phyloP scores from a whole-genome alignment of 768 basidiomycete genomes.

The Pisolithus tinctorius region DNA sequence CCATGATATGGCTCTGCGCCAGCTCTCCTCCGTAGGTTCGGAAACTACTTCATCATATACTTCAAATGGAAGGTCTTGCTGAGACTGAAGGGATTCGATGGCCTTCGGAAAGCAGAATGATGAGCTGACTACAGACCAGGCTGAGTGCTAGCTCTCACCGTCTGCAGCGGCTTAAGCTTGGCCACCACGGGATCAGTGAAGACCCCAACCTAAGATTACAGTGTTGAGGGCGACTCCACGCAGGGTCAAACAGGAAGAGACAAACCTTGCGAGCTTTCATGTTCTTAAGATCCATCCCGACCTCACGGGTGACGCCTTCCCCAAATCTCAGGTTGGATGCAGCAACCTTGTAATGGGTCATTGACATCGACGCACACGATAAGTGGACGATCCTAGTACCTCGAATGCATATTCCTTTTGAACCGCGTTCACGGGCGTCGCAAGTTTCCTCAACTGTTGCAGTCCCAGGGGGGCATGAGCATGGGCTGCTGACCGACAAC shows the following conservation, averaged over 20 bases:
- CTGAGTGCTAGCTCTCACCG: slow-evolving; percentile 39
- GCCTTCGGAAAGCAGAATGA: slow-evolving; percentile 38
- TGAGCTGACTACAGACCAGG: neutral
- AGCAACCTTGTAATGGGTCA: slow-evolving; percentile 49
- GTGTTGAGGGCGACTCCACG: neutral
- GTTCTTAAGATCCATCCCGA: slow-evolving; percentile 92
- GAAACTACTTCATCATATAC: slow-evolving; percentile 76
- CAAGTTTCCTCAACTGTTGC: slow-evolving; percentile 63
- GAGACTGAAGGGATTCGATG: slow-evolving; percentile 70
- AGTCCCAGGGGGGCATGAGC: slow-evolving; percentile 34
- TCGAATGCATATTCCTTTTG: slow-evolving; percentile 93
- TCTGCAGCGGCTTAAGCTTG: slow-evolving; percentile 75
- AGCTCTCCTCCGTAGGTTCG: slow-evolving; percentile 90
- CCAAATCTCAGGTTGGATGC: slow-evolving; percentile 87
- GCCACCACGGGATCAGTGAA: slow-evolving; percentile 88
- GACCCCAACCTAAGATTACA: slow-evolving; percentile 64
- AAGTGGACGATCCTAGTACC: slow-evolving; percentile 30
- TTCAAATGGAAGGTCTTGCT: slow-evolving; percentile 71
- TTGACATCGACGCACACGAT: neutral
- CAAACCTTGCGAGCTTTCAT: slow-evolving; percentile 81
- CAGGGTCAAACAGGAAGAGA: neutral
- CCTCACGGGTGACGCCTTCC: slow-evolving; percentile 82
- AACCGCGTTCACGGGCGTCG: slow-evolving; percentile 64
- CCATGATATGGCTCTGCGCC: slow-evolving; percentile 85
- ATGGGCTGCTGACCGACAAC: slow-evolving; percentile 42